Base-by-base conservation (phyloP, 768 basidiomycete species). In the Baorangia bicolor region DNA sequence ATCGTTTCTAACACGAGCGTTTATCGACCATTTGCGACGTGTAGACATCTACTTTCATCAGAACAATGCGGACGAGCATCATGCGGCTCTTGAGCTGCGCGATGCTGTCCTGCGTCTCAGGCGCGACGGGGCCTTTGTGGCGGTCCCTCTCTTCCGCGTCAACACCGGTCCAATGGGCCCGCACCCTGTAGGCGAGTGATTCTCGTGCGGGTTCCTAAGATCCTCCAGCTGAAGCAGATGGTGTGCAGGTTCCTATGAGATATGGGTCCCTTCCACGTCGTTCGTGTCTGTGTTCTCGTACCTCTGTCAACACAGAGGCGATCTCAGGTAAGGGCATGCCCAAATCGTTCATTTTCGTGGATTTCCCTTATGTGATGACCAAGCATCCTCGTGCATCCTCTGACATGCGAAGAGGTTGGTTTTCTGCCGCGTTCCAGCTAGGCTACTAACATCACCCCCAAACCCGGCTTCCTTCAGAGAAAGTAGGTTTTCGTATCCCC, bases 31-130 rank as follows among this genome's bases (percentile, higher is more conserved):
- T 28, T 30, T 41, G 12, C 21, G 28, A 6, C 31, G 31, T 49
- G 20, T 61, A 90, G 88, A 92, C 64, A 90, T 92, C 44, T 90
- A 92, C 71, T 92, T 90, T 68, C 83, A 83, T 58, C 88, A 89
- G 70, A 74, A 77, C 23, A 90, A 88, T 61, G 72, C 77, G 0
- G 74, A 77, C 4, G 82, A 88, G 56, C 83, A 85, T 49, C 76
- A 81, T 35, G 84, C 81, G 23, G 88, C 88, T 1, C 75, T 90
- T 3, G 78, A 83, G 40, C 76, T 92, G 37, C 78, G 88, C 0
- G 87, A 91, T 64, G 83, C 88, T 3, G 83, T 92, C 12, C 75
- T 92, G 38, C 78, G 83, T 6, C 76, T 91, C 45, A 77, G 90
- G 28, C 78, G 84, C 16, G 86, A 90, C 48, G 89, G 89, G 1